Conservation (phyloP, 108 stramenopile species). For the Skeletonema costatum region DNA sequence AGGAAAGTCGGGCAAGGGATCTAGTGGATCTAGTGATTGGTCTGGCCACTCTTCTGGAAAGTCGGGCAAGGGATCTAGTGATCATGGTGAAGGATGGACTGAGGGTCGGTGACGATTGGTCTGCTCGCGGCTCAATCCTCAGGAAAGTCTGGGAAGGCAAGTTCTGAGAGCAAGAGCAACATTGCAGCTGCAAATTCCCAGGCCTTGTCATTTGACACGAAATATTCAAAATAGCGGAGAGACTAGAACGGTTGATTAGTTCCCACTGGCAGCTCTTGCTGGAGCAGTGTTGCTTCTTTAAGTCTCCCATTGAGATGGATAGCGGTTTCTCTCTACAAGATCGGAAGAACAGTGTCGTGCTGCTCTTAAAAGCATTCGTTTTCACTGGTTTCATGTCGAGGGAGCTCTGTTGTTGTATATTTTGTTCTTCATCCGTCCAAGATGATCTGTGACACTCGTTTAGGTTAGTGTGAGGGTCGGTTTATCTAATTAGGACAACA, state of each 20-base stretch:
- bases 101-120: background rate
- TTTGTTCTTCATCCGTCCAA: background rate
- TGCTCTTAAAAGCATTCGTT: background rate
- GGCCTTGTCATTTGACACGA: background rate
- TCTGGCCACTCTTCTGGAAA: background rate
- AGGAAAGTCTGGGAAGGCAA: background rate
- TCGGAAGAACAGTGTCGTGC: background rate
- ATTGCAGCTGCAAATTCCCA: background rate
- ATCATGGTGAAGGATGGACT: background rate
- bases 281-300: background rate
- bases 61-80: background rate
- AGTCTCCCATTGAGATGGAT: background rate
- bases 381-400: background rate
- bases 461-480: background rate
- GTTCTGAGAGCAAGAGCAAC: background rate
- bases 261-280: background rate
- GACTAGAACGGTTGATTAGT: background rate
- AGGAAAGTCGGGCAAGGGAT: background rate
- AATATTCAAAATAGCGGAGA: background rate
- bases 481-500: background rate
- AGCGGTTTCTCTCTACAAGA: background rate
- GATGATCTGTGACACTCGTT: background rate
- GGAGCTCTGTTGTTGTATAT: background rate
- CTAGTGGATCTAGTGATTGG: background rate
- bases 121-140: background rate